phyloP scores from a whole-genome alignment of 805 yeast species.

The Barnettozyma sp. region DNA sequence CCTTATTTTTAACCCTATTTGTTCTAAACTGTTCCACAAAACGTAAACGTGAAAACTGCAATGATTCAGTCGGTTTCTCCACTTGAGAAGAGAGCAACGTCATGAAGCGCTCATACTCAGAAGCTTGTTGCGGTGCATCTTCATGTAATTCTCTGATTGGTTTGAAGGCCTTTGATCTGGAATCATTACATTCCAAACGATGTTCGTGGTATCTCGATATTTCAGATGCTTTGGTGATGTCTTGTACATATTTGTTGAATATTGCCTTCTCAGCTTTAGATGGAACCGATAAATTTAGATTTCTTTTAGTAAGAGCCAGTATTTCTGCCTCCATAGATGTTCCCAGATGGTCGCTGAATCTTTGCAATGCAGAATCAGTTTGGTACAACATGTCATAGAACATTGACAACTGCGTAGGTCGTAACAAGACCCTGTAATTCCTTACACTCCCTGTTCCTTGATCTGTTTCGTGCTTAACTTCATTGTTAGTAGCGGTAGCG shows the following conservation, averaged over 20 bases:
- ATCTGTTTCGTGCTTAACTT: background rate
- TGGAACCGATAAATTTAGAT: constrained; percentile 67
- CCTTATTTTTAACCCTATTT: constrained; percentile 49
- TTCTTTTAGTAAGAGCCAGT: constrained; percentile 68
- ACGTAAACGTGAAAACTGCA: constrained; percentile 78
- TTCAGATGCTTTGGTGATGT: constrained; percentile 22
- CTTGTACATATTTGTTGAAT: background rate
- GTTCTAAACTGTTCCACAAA: constrained; percentile 83
- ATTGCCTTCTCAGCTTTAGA: constrained; percentile 3
- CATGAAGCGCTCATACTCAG: constrained; percentile 91
- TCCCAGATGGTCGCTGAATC: constrained; percentile 74
- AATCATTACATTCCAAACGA: constrained; percentile 34
- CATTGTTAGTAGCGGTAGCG: too few relatives aligned
- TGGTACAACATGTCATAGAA: constrained; percentile 83
- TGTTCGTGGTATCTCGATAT: constrained; percentile 30
- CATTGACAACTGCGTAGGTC: constrained; percentile 73
- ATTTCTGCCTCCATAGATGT: constrained; percentile 86
- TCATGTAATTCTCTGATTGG: constrained; percentile 52
- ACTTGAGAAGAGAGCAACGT: constrained; percentile 42
- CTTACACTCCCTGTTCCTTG: constrained; percentile 37
- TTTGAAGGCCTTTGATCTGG: constrained; percentile 33
- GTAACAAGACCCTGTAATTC: constrained; percentile 67
- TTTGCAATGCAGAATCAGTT: constrained; percentile 61
- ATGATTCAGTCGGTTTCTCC: constrained; percentile 25
- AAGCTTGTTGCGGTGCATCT: constrained; percentile 64